These are phyloP conservation scores for Dactylis glomerata DNA, from an alignment of 176 grass and related monocot genomes.

Conservation along the genomic window DNA sequence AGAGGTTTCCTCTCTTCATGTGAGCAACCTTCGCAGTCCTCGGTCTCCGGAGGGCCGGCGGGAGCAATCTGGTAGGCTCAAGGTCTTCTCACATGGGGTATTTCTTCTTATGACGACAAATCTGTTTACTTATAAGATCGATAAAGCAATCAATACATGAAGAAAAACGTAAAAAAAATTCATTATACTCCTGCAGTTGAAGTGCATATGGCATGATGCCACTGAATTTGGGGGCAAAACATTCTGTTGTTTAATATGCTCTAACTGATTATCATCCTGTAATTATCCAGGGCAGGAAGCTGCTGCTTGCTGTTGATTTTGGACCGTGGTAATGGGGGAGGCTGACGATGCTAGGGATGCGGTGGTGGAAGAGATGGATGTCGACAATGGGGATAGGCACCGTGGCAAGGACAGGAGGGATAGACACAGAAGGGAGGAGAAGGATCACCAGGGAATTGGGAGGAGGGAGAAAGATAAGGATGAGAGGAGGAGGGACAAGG, in stretches of 20 bases:
- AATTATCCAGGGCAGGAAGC: background rate
- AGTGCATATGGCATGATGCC: background rate
- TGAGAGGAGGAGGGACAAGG: slow-evolving; percentile 44
- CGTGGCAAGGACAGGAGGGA: slow-evolving; percentile 55
- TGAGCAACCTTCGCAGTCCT: no score
- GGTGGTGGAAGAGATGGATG: slow-evolving; percentile 40
- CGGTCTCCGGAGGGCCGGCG: no score
- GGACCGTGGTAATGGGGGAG: slow-evolving; percentile 33
- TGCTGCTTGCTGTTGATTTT: background rate
- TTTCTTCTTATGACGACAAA: background rate
- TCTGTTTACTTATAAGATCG: background rate
- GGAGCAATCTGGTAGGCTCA: no score
- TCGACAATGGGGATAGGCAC: slow-evolving; percentile 42
- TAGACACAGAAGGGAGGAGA: slow-evolving; percentile 45
- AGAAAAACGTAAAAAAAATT: background rate
- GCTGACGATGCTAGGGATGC: slow-evolving; percentile 34
- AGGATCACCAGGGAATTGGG: slow-evolving; percentile 33
- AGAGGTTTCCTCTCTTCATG: no score
- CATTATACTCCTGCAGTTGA: background rate
- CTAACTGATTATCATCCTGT: background rate
- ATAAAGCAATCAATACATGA: background rate
- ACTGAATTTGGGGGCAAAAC: background rate
- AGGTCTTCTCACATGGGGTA: background rate
- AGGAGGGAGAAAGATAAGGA: slow-evolving; percentile 53
- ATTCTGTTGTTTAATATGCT: background rate